Percentiles rank a stretch among this genome's conserved stretches.
phyloP scores from a whole-genome alignment of 2,329 filamentous ascomycete genomes.

The Aspergillus udagawae region DNA sequence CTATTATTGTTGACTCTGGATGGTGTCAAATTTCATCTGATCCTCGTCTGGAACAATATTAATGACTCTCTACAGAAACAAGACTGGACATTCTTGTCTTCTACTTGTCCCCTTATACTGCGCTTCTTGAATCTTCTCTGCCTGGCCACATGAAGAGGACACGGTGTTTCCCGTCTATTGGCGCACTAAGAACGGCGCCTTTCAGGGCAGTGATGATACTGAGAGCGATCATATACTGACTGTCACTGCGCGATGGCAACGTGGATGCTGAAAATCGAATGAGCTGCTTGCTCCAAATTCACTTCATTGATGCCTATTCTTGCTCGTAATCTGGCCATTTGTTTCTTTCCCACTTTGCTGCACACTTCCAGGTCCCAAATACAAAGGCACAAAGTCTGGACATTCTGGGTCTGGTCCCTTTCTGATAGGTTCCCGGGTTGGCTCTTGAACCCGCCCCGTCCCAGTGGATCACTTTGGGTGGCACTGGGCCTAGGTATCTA shows the following conservation, averaged over 20 bases:
- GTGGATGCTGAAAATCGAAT: background rate
- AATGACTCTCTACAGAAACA: background rate
- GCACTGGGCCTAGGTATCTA: constrained; percentile 7
- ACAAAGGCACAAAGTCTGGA: constrained; percentile 6
- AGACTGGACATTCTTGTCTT: background rate
- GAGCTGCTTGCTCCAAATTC: background rate
- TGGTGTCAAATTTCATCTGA: background rate
- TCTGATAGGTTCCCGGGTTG: constrained; percentile 16
- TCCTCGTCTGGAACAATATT: background rate
- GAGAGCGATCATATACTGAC: background rate
- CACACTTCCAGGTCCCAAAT: background rate
- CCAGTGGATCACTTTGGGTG: constrained; percentile 14
- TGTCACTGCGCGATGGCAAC: background rate
- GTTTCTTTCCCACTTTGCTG: constrained; percentile 2
- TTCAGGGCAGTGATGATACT: background rate
- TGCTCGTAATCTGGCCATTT: background rate
- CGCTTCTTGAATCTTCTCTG: constrained; percentile 4
- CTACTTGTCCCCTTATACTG: background rate
- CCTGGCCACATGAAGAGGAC: constrained; percentile 20
- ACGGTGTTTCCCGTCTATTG: constrained; percentile 24
- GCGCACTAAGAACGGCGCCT: background rate
- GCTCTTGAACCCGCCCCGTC: constrained; percentile 9
- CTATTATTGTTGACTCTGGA: background rate
- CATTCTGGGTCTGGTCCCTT: background rate
- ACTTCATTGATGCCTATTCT: background rate